Evolutionary conservation across 176 grass and related monocot genomes (phyloP).

Genomic region (Themeda triandra): DNA sequence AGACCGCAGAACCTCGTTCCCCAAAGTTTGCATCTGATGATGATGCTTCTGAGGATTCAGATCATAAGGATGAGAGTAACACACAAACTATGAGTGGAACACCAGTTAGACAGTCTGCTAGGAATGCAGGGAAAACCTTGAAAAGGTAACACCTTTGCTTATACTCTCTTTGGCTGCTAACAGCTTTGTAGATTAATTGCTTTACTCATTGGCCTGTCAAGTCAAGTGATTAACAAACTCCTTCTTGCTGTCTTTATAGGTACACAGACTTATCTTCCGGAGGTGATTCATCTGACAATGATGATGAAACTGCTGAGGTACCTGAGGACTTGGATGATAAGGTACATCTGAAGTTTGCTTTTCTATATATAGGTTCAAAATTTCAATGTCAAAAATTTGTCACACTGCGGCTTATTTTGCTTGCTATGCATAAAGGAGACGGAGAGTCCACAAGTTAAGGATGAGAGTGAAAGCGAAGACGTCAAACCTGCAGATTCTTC

Average conservation of each 20-base stretch:
- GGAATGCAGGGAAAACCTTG: constrained; percentile 59
- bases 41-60: constrained; percentile 42
- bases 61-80: constrained; percentile 31
- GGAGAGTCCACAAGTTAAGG: constrained; percentile 24
- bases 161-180: not conserved
- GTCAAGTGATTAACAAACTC: not conserved
- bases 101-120: constrained; percentile 72
- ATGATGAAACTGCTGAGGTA: constrained; percentile 48
- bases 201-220: not conserved
- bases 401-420: not conserved
- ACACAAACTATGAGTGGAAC: constrained; percentile 29
- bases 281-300: constrained; percentile 47
- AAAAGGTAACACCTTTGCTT: constrained; percentile 47
- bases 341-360: constrained; percentile 11
- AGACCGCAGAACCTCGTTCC: constrained; percentile 42
- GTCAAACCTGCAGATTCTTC: constrained; percentile 36
- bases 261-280: constrained; percentile 63
- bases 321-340: constrained; percentile 36
- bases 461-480: constrained; percentile 37
- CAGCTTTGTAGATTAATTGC: not conserved
- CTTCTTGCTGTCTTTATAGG: constrained; percentile 18
- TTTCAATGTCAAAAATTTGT: constrained; percentile 31
- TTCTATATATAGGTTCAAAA: constrained; percentile 12
- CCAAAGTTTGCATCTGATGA: constrained; percentile 45
- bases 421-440: constrained; percentile 21